phyloP scores from a whole-genome alignment of 1,284 basidiomycete species.

The Porphyrellus sp. region DNA sequence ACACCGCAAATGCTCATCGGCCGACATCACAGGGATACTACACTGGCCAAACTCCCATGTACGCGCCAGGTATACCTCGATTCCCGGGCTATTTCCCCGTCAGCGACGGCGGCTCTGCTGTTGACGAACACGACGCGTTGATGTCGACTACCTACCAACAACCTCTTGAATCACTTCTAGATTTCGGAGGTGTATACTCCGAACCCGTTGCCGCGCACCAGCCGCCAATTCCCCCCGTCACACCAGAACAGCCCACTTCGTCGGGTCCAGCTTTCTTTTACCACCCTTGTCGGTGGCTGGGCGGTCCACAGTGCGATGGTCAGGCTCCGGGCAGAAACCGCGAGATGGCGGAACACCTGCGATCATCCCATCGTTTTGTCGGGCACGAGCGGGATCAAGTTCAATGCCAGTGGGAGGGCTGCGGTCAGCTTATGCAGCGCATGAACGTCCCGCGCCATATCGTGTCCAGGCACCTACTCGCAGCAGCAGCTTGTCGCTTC shows the following conservation, averaged over 20 bases:
- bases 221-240: conserved; percentile 18
- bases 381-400: conserved; percentile 29
- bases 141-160: too few relatives aligned
- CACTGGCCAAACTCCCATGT: background rate
- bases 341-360: conserved; percentile 30
- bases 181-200: background rate
- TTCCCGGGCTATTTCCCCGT: background rate
- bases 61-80: background rate
- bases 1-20: background rate
- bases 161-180: too few relatives aligned
- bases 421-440: conserved; percentile 23
- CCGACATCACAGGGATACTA: conserved; percentile 15
- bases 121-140: background rate
- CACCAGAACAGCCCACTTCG: conserved; percentile 7
- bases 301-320: conserved; percentile 24
- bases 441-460: conserved; percentile 32
- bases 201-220: conserved; percentile 6
- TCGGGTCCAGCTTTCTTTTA: conserved; percentile 4
- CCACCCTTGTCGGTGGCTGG: conserved; percentile 22
- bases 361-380: conserved; percentile 20
- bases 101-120: background rate
- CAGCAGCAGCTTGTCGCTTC: conserved; percentile 23
- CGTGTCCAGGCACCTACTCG: conserved; percentile 29
- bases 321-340: conserved; percentile 29
- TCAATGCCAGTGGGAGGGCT: conserved; percentile 25